Percentiles rank a stretch among this genome's conserved stretches.
Conservation (phyloP, 2,329 filamentous ascomycete species). For the Microascus cirrosus region DNA sequence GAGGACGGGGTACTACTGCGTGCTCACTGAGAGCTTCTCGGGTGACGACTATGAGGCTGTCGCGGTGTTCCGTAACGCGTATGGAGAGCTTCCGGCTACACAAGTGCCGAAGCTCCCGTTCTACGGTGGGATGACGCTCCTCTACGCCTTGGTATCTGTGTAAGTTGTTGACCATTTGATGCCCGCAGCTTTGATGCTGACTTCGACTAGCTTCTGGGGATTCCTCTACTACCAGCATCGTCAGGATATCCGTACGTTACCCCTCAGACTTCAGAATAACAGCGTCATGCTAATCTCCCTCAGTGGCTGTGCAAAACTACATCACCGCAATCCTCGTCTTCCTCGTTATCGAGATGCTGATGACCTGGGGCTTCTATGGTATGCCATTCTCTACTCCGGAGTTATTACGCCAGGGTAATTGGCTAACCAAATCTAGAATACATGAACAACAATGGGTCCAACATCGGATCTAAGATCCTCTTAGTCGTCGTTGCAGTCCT, state of each 20-base stretch:
- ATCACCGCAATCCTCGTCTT: conserved; percentile 96
- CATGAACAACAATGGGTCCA: conserved; percentile 81
- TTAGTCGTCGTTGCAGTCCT: conserved; percentile 87
- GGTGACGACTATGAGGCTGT: conserved; percentile 63
- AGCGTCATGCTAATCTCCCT: background rate
- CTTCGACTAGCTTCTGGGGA: conserved; percentile 60
- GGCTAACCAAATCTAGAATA: conserved; percentile 45
- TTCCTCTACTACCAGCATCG: conserved; percentile 94
- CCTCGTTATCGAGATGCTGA: conserved; percentile 87
- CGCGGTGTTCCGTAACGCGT: conserved; percentile 89
- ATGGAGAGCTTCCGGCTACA: conserved; percentile 86
- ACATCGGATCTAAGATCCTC: conserved; percentile 69
- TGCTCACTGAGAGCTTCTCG: conserved; percentile 64
- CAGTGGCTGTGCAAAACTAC: conserved; percentile 94
- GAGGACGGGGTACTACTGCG: conserved; percentile 93
- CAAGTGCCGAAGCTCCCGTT: conserved; percentile 97
- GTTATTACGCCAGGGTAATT: background rate
- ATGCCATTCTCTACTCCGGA: background rate
- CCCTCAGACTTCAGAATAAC: background rate
- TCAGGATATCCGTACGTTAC: conserved; percentile 65
- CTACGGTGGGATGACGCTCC: conserved; percentile 86
- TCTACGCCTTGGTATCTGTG: conserved; percentile 77
- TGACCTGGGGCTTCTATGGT: conserved; percentile 98
- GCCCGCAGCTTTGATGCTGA: conserved; percentile 9
- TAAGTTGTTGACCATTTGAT: conserved; percentile 26